Evolutionary conservation across 805 yeast species (phyloP), one percentile per base, ranked within the genome.

Genomic region (Candida awuae): DNA sequence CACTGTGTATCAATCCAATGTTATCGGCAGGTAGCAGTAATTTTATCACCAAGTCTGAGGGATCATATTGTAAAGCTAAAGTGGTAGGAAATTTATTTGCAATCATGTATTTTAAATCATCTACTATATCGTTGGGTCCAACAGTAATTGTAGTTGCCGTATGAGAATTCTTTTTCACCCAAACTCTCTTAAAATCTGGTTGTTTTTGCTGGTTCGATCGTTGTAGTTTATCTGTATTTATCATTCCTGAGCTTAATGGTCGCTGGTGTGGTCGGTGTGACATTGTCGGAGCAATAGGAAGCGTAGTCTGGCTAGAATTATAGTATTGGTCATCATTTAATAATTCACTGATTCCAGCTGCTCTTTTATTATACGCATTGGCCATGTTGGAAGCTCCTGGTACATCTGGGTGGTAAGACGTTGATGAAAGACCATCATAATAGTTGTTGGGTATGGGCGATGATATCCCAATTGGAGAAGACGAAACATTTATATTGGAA

Each of bases 101-200:
- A 1, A 88, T 69, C 43, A 75, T 69, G 9, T 69, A 62, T 52
- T 88, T 88, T 50, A 88, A 64, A 58, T 90, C 95, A 57, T 88
- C 97, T 5, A 88, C 71, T 1, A 87, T 69, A 53, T 84, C 90
- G 16, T 58, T 54, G 22, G 75, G 75, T 14, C 67, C 65, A 15
- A 84, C 80, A 42, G 67, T 55, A 6, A 88, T 60, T 1, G 94
- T 73, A 0, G 95, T 84, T 3, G 97, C 83, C 14, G 67, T 68
- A 2, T 75, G 75, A 17, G 61, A 58, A 0, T 65, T 61, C 29
- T 69, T 58, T 38, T 59, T 68, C 6, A 77, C 71, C 84, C 84
- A 77, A 1, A 77, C 68, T 35, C 84, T 53, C 21, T 22, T 39
- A 7, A 6, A 17, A 10, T n/a, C 13, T 13, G 10, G 21, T 12